Evolutionary conservation across 257 asterid genomes (phyloP).

Genomic region (Salvia rosmarinus): DNA sequence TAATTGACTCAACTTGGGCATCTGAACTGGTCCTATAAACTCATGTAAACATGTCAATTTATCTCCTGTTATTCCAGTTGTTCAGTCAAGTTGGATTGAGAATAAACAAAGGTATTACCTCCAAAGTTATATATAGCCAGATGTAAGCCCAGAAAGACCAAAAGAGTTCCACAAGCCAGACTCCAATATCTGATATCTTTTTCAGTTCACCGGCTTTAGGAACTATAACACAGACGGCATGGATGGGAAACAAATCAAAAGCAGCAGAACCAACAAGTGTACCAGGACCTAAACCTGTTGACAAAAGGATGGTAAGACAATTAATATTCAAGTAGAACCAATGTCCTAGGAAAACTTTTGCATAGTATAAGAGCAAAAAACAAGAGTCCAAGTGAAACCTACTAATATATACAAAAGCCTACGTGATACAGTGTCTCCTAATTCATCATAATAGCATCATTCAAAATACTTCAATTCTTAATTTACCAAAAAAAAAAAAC

Average conservation of each 20-base stretch:
- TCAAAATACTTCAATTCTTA: background rate
- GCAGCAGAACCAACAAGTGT: constrained; percentile 99
- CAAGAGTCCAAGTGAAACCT: background rate
- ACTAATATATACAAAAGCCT: background rate
- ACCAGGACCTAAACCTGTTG: constrained; percentile 93
- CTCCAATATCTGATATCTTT: constrained; percentile 90
- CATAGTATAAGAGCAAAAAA: background rate
- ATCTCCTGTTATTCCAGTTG: background rate
- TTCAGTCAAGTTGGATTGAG: constrained; percentile 23
- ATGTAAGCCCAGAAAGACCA: constrained; percentile 99
- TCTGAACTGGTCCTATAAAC: background rate
- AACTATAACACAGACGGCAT: constrained; percentile 94
- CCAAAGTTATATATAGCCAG: constrained; percentile 91
- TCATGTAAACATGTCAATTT: background rate
- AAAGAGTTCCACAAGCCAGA: constrained; percentile 95
- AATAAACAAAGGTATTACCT: constrained; percentile 50
- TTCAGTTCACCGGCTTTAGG: constrained; percentile 91
- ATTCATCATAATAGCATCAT: background rate
- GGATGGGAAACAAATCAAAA: constrained; percentile 94
- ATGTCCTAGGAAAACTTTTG: constrained; percentile 11
- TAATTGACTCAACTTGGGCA: background rate
- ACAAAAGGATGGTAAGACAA: constrained; percentile 19
- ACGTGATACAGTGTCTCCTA: background rate
- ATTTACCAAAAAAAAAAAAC: background rate
- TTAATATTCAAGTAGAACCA: constrained; percentile 17